Conservation (phyloP, 768 basidiomycete genomes). For the Tremella yokohamensis region DNA sequence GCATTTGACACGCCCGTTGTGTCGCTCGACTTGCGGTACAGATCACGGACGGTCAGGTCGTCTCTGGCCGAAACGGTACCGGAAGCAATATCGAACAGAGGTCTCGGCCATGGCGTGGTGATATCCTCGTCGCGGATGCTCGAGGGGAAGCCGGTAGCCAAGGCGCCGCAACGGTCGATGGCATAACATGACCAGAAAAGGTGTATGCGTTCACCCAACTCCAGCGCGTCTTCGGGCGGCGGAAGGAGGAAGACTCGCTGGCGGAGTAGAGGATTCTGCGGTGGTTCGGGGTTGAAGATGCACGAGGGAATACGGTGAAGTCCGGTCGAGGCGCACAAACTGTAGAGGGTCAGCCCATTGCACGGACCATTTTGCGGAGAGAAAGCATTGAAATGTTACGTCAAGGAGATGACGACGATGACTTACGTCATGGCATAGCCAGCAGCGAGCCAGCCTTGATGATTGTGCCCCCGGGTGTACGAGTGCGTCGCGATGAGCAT, state of each 20-base stretch:
- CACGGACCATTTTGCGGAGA: constrained; percentile 2
- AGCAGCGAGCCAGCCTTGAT: constrained; percentile 36
- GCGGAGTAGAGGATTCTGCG: constrained; percentile 29
- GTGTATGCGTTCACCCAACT: constrained; percentile 41
- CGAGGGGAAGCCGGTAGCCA: constrained; percentile 36
- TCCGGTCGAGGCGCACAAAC: constrained; percentile 33
- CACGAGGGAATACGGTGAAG: constrained; percentile 38
- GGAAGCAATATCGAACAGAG: constrained; percentile 34
- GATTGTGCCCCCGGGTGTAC: constrained; percentile 34
- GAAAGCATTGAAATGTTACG: background rate
- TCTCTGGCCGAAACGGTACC: constrained; percentile 29
- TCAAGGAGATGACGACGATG: background rate
- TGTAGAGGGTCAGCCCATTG: constrained; percentile 4
- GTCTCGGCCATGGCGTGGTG: constrained; percentile 40
- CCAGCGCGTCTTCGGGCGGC: constrained; percentile 39
- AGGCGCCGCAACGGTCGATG: constrained; percentile 31
- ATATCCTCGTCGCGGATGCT: constrained; percentile 36
- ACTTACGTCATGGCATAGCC: constrained; percentile 30
- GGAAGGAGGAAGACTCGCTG: constrained; percentile 29
- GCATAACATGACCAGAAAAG: constrained; percentile 41
- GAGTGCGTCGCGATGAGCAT: constrained; percentile 37
- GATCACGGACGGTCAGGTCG: constrained; percentile 32
- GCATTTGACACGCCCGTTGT: constrained; percentile 4
- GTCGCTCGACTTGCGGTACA: constrained; percentile 20
- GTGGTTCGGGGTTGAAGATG: constrained; percentile 19